phyloP scores from a whole-genome alignment of 768 basidiomycete species.

The Kwoniella sp. region DNA sequence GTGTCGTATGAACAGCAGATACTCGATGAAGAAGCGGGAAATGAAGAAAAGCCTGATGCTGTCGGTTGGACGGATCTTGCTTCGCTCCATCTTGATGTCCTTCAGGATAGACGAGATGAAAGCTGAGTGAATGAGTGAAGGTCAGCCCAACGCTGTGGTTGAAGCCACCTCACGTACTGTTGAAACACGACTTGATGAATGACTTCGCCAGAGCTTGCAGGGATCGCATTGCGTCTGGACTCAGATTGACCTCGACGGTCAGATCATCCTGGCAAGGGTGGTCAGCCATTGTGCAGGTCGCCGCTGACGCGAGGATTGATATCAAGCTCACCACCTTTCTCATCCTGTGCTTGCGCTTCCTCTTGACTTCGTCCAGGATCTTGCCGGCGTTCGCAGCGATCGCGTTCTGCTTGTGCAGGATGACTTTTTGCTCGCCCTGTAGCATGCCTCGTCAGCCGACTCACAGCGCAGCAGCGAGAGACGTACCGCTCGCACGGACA shows the following conservation, averaged over 20 bases:
- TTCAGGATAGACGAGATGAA: slow-evolving; percentile 79
- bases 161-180: slow-evolving; percentile 59
- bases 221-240: slow-evolving; percentile 47
- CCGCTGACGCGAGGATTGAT: neutral
- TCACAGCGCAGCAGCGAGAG: neutral
- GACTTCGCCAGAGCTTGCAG: slow-evolving; percentile 66
- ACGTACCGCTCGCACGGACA: slow-evolving; percentile 63
- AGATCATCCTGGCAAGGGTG: slow-evolving; percentile 33
- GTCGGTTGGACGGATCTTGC: slow-evolving; percentile 92
- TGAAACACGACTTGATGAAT: slow-evolving; percentile 81
- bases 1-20: slow-evolving; percentile 63
- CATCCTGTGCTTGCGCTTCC: slow-evolving; percentile 30
- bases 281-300: neutral
- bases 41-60: slow-evolving; percentile 81
- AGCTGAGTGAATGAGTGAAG: slow-evolving; percentile 54
- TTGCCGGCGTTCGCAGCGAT: slow-evolving; percentile 55
- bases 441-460: neutral
- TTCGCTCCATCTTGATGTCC: slow-evolving; percentile 87
- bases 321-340: slow-evolving; percentile 27
- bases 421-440: slow-evolving; percentile 52
- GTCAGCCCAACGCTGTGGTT: slow-evolving; percentile 2
- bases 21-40: slow-evolving; percentile 86
- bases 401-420: slow-evolving; percentile 82
- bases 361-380: slow-evolving; percentile 44
- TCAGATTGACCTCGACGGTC: slow-evolving; percentile 29